Conservation (phyloP, 352 stramenopile genomes). For the Peronospora farinosa region DNA sequence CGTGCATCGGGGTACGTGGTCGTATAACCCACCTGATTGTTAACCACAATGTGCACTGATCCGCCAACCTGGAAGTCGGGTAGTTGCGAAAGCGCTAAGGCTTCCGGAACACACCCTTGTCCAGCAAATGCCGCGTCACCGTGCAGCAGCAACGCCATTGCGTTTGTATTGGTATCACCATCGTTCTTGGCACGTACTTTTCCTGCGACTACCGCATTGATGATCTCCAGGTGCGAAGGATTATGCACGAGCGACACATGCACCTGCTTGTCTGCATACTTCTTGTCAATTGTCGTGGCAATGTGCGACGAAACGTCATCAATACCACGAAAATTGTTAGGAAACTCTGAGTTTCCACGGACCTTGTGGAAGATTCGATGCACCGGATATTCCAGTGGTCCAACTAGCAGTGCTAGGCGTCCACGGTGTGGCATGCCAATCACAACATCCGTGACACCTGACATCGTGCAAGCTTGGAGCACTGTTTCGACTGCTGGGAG, state of each 20-base stretch:
- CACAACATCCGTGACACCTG: constrained; percentile 62
- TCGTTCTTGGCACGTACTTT: constrained; percentile 84
- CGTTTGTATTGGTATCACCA: constrained; percentile 29
- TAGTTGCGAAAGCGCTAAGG: constrained; percentile 66
- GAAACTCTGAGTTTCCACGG: constrained; percentile 68
- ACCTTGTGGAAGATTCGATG: constrained; percentile 84
- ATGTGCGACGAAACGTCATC: constrained; percentile 87
- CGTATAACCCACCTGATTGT: constrained; percentile 89
- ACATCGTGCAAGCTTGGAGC: constrained; percentile 41
- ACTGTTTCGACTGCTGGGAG: constrained; percentile 68
- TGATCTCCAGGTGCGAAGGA: constrained; percentile 84
- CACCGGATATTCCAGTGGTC: constrained; percentile 71
- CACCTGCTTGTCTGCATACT: constrained; percentile 46
- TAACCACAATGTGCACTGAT: constrained; percentile 83
- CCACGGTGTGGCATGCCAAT: constrained; percentile 86
- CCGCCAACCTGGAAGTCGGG: constrained; percentile 70
- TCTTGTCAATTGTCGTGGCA: constrained; percentile 66
- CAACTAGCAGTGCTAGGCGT: constrained; percentile 67
- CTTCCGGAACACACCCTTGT: constrained; percentile 79
- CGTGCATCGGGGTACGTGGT: constrained; percentile 75
- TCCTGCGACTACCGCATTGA: constrained; percentile 77
- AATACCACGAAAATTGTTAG: constrained; percentile 45
- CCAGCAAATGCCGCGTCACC: constrained; percentile 83
- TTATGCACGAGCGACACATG: constrained; percentile 86
- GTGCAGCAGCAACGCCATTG: constrained; percentile 82